Evolutionary conservation across 345 rosid genomes (phyloP), one percentile per base, ranked within the genome.

Genomic region (Aurinia saxatilis): DNA sequence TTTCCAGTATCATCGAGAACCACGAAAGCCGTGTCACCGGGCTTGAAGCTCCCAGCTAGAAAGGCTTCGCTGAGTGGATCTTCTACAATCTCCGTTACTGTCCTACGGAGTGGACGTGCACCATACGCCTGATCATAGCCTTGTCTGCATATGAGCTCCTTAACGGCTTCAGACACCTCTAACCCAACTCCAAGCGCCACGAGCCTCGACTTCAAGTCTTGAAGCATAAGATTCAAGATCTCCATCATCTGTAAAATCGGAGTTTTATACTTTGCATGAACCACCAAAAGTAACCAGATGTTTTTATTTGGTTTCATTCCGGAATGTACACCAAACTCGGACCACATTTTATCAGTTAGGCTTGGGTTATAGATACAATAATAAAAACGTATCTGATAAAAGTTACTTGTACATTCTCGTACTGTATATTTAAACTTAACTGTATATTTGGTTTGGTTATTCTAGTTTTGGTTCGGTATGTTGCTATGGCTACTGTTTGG

Each of bases 51-150:
- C 63, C 90, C 95, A 2, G 84, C 68, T 23, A 93, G 87, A 46
- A 90, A 67, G 5, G 97, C 90, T 80, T 93, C 96, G 21, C 97
- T 87, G 71, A 93, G 60, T 10, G 84, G 90, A 73, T 93, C 79
- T 75, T 93, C 99, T 0, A 93, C 78, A 25, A 90, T 57, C 38
- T 78, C 79, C 48, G 97, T 82, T 30, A 93, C 87, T 2, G 90
- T 82, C 72, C 97, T 85, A 47, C 99, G 77, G 3, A 93, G 95
- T 8, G 97, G 91, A 16, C 96, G 73, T 2, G 99, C 99, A 8
- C 99, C 99, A 2, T 82, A 85, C 6, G 74, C 65, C 31, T 50
- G 75, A 76, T 90, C 96, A 38, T 93, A 90, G 1, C 99, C 97
- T 80, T 87, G 90, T 68, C 74, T 69, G 74, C 95, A 85, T 49